Percentiles rank a stretch among this genome's conserved stretches.
Conservation (phyloP, 208 protist genomes). For the Phytomonas serpens region DNA sequence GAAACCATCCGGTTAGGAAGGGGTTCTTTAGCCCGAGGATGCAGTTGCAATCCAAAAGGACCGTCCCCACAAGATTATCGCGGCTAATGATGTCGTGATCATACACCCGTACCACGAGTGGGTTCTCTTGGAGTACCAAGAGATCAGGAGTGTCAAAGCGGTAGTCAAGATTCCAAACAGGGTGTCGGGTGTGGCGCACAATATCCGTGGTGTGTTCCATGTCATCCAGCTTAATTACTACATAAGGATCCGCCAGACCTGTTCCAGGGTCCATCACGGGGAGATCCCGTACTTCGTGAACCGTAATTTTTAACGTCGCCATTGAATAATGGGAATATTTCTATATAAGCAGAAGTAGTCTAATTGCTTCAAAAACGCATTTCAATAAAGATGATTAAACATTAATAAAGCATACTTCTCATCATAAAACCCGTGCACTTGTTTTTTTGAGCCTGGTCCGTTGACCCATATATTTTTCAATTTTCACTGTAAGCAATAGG, state of each 20-base stretch:
- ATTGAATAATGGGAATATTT: conserved; percentile 19
- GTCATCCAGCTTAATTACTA: conserved; percentile 66
- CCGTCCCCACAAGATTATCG: conserved; percentile 93
- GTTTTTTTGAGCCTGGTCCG: not conserved
- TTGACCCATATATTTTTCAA: not conserved
- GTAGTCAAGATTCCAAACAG: conserved; percentile 74
- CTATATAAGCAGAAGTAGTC: not conserved
- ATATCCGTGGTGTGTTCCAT: conserved; percentile 76
- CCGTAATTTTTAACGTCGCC: conserved; percentile 86
- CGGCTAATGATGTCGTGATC: conserved; percentile 95
- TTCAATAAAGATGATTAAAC: not conserved
- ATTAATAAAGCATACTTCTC: not conserved
- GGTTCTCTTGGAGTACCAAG: conserved; percentile 91
- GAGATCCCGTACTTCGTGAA: conserved; percentile 86
- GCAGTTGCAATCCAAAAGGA: conserved; percentile 90
- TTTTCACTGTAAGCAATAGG: not conserved
- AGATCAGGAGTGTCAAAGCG: conserved; percentile 81
- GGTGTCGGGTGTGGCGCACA: conserved; percentile 61
- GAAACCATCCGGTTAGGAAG: conserved; percentile 85
- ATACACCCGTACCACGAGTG: conserved; percentile 90
- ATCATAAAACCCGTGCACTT: not conserved
- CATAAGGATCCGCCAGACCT: conserved; percentile 86
- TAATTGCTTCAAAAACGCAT: not conserved
- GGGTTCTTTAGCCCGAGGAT: conserved; percentile 69
- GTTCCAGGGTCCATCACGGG: conserved; percentile 88